These are phyloP conservation scores for Cordyceps cateniannulata DNA, from an alignment of 2,329 filamentous ascomycete species.

Conservation along the genomic window DNA sequence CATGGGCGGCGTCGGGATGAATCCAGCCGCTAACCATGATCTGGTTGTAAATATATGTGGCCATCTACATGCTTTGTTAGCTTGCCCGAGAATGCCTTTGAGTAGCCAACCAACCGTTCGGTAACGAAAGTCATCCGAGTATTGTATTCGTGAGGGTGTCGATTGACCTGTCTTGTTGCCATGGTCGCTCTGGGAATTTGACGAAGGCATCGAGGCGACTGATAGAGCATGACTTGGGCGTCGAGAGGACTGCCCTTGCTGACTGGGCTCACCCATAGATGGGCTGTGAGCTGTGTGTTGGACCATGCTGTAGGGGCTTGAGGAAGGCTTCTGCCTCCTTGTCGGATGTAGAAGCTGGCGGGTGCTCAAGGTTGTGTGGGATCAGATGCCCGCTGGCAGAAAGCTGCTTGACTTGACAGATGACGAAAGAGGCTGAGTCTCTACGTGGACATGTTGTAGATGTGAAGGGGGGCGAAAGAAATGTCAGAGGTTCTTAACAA, in stretches of 20 bases:
- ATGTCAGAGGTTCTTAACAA: neutral
- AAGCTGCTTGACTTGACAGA: neutral
- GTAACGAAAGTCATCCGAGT: conserved; percentile 26
- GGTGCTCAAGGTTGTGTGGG: neutral
- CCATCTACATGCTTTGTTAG: conserved; percentile 21
- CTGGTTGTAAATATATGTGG: conserved; percentile 24
- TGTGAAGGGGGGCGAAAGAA: neutral
- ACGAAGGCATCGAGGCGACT: neutral
- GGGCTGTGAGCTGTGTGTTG: neutral
- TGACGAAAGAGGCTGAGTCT: neutral
- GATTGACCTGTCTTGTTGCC: neutral
- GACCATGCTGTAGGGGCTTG: neutral
- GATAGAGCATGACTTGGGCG: neutral
- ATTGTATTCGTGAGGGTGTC: conserved; percentile 6
- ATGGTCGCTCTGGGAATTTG: neutral
- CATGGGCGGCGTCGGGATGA: conserved; percentile 13
- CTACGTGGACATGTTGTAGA: neutral
- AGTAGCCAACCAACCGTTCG: conserved; percentile 21
- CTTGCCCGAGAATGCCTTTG: neutral
- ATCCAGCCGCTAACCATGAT: conserved; percentile 25
- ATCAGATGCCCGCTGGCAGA: neutral
- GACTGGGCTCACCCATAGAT: neutral
- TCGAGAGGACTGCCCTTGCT: neutral
- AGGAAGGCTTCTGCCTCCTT: conserved; percentile 2
- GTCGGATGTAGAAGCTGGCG: neutral